Evolutionary conservation across 2,329 filamentous ascomycete genomes (phyloP), one percentile per base, ranked within the genome.

Genomic region (Nannizziopsis arthrosporioides): DNA sequence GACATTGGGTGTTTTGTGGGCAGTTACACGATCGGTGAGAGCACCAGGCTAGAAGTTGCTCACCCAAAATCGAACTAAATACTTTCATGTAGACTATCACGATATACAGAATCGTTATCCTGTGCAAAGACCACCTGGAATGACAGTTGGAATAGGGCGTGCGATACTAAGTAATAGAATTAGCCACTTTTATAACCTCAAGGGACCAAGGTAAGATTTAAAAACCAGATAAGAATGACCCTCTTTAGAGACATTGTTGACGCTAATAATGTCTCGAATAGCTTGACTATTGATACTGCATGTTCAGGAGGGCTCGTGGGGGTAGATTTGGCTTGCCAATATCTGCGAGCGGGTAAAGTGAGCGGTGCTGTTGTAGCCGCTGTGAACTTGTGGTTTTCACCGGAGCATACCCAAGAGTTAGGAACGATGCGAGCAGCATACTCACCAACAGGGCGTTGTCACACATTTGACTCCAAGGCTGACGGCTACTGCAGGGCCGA

Each of bases 401-500:
- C 61, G 1, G 59, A 57, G 5, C 52, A 53, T 17, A 51, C 47
- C 7, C 47, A 56, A n/a, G 34, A 34, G 14, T 50, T 60, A 50
- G 45, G 51, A 11, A 44, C 44, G 1, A 15, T 55, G 11, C 15
- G 45, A 4, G 39, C 52, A 2, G 40, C 56, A 5, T 55, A 37
- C 53, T 54, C 53, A 27, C 50, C 52, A 5, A 53, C 55, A 30
- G 56, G 60, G 1, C 52, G 49, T 15, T 63, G 57, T n/a, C 61
- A 61, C 11, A 59, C 58, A 7, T 65, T 65, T 45, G 58, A 58
- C 49, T 56, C 54, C 22, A 57, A 56, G 1, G 62, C 63, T 4
- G 55, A 65, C 30, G 63, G 66, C 1, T 64, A 63, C 52, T 61
- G 56, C 4, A 53, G 63, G 11, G 67, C 61, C 1, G 63, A 68